Base-by-base conservation (phyloP, 768 basidiomycete species). In the Ramaria sp. region DNA sequence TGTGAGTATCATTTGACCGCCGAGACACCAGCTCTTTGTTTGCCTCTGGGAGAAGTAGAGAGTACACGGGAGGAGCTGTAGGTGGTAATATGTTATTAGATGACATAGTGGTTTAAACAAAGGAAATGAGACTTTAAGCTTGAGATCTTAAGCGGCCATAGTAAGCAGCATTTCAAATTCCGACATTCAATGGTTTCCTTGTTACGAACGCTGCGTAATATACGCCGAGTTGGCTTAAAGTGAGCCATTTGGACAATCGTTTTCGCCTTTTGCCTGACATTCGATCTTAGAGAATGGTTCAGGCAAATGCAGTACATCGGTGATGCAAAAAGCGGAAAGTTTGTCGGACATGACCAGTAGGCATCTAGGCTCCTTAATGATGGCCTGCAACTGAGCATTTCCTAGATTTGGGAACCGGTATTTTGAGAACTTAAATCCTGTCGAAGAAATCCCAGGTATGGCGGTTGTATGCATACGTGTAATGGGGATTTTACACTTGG, bases 1-100 rank as follows among this genome's bases (percentile, higher is more conserved):
- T 98, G 95, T 70, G 91, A 94, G 67, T 97, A 97, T 62, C 81
- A 84, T 63, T 78, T 92, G 62, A 88, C 81, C 9, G 92, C 78
- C 22, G 93, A 89, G 34, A 79, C 81, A 0, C 93, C 93, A 10
- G 91, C 92, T 1, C 67, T 96, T 52, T 97, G 93, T 65, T 65
- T 79, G 57, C 80, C 79, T 27, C 61, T 77, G 27, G 74, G 16
- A 15, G 65, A 66, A 1, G 61, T 68, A 36, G 71, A 69, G n/a
- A 67, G 70, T 22, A 62, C 60, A 32, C 61, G 59, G 45, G 66
- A 69, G 25, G 69, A 70, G 58, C 48, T 70, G 39, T 70, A 61
- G 41, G 28, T 2, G 20, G 5, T 32, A 34, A 44, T 53, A 34
- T 1, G 47, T 51, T 20, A 2, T 8, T n/a, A n/a, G 18, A 41